Percentiles rank a stretch among this genome's conserved stretches.
phyloP scores from a whole-genome alignment of 2,329 filamentous ascomycete species.

The Cladosporium sp. region DNA sequence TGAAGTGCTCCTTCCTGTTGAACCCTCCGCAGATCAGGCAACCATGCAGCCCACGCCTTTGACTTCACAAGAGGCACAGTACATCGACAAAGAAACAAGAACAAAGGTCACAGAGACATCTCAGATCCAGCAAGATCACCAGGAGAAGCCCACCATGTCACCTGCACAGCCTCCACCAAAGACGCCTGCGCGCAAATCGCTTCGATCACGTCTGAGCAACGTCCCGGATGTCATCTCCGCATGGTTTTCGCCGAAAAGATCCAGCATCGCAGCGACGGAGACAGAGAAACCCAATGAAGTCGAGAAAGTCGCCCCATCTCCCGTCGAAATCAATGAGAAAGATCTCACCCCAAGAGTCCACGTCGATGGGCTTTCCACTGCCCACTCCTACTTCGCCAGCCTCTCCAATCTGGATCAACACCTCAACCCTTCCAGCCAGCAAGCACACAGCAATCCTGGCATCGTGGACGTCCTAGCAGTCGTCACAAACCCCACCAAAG shows the following conservation, averaged over 20 bases:
- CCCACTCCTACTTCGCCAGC: slow-evolving; percentile 43
- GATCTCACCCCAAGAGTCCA: slow-evolving; percentile 30
- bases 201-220: slow-evolving; percentile 27
- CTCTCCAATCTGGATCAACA: slow-evolving; percentile 35
- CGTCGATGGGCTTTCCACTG: background rate
- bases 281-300: background rate
- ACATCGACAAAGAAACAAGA: no score
- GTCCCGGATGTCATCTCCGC: slow-evolving; percentile 32
- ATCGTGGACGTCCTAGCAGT: slow-evolving; percentile 45
- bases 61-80: background rate
- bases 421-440: slow-evolving; percentile 38
- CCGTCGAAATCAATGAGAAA: slow-evolving; percentile 23
- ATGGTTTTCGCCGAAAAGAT: slow-evolving; percentile 33
- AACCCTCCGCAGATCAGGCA: background rate
- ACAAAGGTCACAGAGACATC: no score
- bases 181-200: slow-evolving; percentile 23
- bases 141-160: slow-evolving; percentile 14
- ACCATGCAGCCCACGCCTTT: slow-evolving; percentile 12
- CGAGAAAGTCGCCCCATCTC: background rate
- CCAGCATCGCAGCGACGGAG: slow-evolving; percentile 13
- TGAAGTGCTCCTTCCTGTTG: background rate
- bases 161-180: slow-evolving; percentile 6
- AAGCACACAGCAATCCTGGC: slow-evolving; percentile 33
- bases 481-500: slow-evolving; percentile 32
- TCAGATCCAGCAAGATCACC: background rate